phyloP scores from a whole-genome alignment of 805 yeast genomes.

The Saccharomycopsis sp. region DNA sequence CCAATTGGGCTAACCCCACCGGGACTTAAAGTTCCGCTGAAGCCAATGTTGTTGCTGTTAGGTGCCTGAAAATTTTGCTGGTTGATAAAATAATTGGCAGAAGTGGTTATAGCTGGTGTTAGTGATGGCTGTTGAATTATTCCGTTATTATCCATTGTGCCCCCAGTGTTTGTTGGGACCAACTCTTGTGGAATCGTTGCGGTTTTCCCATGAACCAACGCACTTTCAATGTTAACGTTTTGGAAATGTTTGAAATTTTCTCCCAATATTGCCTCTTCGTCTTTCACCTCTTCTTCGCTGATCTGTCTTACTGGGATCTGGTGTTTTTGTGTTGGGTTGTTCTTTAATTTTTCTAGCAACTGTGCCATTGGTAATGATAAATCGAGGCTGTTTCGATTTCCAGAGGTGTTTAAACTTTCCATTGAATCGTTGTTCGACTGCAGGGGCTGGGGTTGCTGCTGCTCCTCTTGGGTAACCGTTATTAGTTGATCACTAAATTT shows the following conservation, averaged over 20 bases:
- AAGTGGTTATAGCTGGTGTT: constrained; percentile 36
- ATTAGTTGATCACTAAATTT: constrained; percentile 65
- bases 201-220: constrained; percentile 64
- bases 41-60: no score
- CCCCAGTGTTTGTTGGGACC: constrained; percentile 18
- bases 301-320: constrained; percentile 20
- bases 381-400: constrained; percentile 36
- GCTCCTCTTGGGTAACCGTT: constrained; percentile 27
- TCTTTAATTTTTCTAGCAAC: constrained; percentile 41
- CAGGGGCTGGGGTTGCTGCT: not conserved
- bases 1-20: constrained; percentile 8
- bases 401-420: not conserved
- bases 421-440: not conserved
- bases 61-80: not conserved
- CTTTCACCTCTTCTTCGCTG: constrained; percentile 45
- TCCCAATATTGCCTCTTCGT: constrained; percentile 66
- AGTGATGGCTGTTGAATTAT: constrained; percentile 32
- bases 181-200: constrained; percentile 37
- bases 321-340: constrained; percentile 26
- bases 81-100: constrained; percentile 30
- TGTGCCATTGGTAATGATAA: constrained; percentile 74
- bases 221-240: constrained; percentile 70
- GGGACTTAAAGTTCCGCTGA: not conserved
- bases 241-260: constrained; percentile 69
- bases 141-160: constrained; percentile 23